Percentiles rank a stretch among this genome's conserved stretches.
Conservation (phyloP, 768 basidiomycete genomes). For the Pleurotus pulmonarius region DNA sequence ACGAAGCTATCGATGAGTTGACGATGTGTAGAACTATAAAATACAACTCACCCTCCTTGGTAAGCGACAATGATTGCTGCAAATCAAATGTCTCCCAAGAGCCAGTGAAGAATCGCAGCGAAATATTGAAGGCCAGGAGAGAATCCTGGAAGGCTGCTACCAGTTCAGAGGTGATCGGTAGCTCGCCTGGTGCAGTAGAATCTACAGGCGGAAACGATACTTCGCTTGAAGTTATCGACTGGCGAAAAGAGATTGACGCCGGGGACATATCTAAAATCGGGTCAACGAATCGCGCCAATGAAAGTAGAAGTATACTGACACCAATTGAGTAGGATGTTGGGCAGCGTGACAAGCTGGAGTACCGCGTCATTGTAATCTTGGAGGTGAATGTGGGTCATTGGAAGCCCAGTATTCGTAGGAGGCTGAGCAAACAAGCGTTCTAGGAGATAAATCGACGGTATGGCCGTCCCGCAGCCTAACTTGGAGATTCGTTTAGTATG, state of each 20-base stretch:
- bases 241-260: constrained; percentile 48
- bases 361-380: constrained; percentile 93
- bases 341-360: constrained; percentile 72
- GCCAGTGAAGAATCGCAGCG: constrained; percentile 75
- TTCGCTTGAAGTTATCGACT: constrained; percentile 23
- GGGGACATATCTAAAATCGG: constrained; percentile 52
- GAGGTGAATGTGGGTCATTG: constrained; percentile 59
- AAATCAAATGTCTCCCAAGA: constrained; percentile 66
- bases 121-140: constrained; percentile 48
- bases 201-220: constrained; percentile 23
- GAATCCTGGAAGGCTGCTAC: constrained; percentile 62
- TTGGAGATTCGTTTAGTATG: constrained; percentile 21
- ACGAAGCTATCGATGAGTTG: not conserved
- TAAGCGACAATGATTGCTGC: not conserved
- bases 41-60: not conserved
- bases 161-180: constrained; percentile 64
- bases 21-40: not conserved
- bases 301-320: constrained; percentile 45
- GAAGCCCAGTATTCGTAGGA: constrained; percentile 4
- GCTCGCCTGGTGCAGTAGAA: constrained; percentile 43
- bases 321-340: constrained; percentile 78
- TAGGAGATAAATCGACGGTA: constrained; percentile 78
- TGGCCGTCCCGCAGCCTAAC: constrained; percentile 92
- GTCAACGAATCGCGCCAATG: too few species aligned
- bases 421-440: constrained; percentile 47